Evolutionary conservation across 768 basidiomycete species (phyloP).

Genomic region (Favolaschia claudopus): DNA sequence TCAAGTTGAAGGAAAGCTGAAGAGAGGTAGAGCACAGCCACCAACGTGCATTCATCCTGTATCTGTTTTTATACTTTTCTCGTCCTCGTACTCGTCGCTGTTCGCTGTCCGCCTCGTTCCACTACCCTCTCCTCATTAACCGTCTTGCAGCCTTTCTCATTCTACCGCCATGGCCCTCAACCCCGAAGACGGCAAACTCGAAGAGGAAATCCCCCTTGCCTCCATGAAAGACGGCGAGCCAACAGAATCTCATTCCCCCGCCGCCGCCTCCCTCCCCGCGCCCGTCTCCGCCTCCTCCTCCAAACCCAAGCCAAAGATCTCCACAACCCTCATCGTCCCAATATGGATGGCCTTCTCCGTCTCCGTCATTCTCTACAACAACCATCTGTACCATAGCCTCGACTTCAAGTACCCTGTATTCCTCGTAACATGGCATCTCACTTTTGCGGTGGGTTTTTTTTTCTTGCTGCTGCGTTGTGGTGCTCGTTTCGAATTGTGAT

Average conservation of each 20-base stretch:
- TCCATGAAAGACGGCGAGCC: conserved; percentile 17
- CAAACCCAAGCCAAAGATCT: conserved; percentile 81
- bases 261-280: conserved; percentile 31
- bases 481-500: not conserved
- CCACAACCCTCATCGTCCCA: conserved; percentile 80
- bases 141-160: conserved; percentile 37
- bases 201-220: conserved; percentile 9
- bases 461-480: not conserved
- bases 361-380: conserved; percentile 95
- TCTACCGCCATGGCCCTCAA: conserved; percentile 16
- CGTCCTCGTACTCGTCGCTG: no score
- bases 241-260: conserved; percentile 63
- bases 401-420: conserved; percentile 91
- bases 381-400: conserved; percentile 83
- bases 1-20: no score
- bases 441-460: conserved; percentile 59
- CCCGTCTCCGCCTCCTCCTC: conserved; percentile 47
- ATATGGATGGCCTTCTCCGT: conserved; percentile 93
- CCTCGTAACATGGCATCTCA: conserved; percentile 83
- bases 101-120: no score
- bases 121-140: conserved; percentile 55
- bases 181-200: conserved; percentile 14
- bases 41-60: no score
- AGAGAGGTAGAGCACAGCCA: no score
- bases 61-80: no score